Evolutionary conservation across 495 filamentous ascomycete species (phyloP).

Genomic region (Podospora pseudocomata): DNA sequence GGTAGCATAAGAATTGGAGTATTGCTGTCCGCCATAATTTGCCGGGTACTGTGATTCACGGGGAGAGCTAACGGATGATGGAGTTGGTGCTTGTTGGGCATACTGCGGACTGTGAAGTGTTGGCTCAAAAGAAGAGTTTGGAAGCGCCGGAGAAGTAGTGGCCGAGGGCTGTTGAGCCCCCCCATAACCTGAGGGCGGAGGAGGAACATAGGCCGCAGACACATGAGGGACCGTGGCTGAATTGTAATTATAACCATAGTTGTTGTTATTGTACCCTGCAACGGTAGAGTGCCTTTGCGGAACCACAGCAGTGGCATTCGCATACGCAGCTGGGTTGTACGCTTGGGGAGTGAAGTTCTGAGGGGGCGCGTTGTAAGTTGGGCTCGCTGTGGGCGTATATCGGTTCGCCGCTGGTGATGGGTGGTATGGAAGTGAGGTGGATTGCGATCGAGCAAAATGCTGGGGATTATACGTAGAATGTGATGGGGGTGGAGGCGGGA

Average conservation of each 20-base stretch:
- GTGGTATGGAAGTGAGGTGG: constrained; percentile 46
- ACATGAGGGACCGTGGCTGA: constrained; percentile 35
- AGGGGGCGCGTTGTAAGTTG: constrained; percentile 29
- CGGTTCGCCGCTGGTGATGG: constrained; percentile 34
- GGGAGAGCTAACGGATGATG: constrained; percentile 19
- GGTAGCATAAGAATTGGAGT: constrained; percentile 28
- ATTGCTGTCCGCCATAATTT: constrained; percentile 25
- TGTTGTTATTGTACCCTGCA: constrained; percentile 41
- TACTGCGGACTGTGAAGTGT: constrained; percentile 33
- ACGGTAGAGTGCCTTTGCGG: constrained; percentile 47
- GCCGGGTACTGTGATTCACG: constrained; percentile 30
- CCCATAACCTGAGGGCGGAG: constrained; percentile 29
- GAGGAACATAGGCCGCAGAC: constrained; percentile 35
- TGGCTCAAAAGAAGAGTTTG: constrained; percentile 35
- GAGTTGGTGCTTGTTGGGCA: constrained; percentile 18
- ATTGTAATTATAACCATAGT: constrained; percentile 40
- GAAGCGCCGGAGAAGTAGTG: constrained; percentile 30
- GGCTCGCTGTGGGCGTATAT: constrained; percentile 32
- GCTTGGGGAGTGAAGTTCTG: constrained; percentile 42
- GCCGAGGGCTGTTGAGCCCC: constrained; percentile 30
- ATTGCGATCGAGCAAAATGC: constrained; percentile 65
- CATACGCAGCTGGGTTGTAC: constrained; percentile 52
- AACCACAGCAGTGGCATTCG: constrained; percentile 28
- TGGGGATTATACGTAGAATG: constrained; percentile 78
- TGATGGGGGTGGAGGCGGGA: constrained; percentile 48